phyloP scores from a whole-genome alignment of 768 basidiomycete genomes.

The Stropharia rugosoannulata region DNA sequence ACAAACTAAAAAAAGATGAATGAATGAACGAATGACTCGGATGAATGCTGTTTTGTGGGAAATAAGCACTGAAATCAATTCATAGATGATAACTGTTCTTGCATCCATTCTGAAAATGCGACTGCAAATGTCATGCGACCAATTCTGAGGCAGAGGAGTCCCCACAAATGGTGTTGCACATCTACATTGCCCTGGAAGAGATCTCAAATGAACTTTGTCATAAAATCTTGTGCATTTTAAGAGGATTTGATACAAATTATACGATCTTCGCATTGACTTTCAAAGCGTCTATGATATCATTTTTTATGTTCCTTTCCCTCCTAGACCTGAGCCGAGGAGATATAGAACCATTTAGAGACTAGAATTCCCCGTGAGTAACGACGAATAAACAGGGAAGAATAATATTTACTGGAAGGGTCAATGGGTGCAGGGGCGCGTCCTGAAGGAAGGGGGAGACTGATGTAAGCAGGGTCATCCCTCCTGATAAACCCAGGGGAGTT shows the following conservation, averaged over 20 bases:
- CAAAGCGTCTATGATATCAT: not conserved
- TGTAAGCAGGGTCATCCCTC: conserved; percentile 62
- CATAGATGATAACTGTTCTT: no score
- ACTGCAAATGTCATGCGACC: no score
- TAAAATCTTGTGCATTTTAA: not conserved
- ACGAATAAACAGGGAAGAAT: not conserved
- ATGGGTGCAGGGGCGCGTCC: conserved; percentile 84
- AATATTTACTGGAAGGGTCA: conserved; percentile 79
- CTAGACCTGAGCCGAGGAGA: conserved; percentile 83
- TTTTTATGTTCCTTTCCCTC: not conserved
- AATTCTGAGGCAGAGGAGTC: no score
- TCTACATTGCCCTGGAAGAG: not conserved
- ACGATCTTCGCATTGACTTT: not conserved
- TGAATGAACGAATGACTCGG: no score
- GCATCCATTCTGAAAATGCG: no score
- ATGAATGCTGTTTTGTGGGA: no score
- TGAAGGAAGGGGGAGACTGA: conserved; percentile 71
- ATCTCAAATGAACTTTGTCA: not conserved
- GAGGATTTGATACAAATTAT: not conserved
- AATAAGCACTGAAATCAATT: no score
- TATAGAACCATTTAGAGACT: conserved; percentile 96
- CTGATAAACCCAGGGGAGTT: conserved; percentile 71
- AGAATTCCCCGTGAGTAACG: conserved; percentile 9
- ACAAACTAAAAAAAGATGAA: no score
- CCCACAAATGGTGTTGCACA: no score